Percentiles rank a stretch among this genome's conserved stretches.
Conservation (phyloP, 352 stramenopile species). For the Pythium rishiriense region DNA sequence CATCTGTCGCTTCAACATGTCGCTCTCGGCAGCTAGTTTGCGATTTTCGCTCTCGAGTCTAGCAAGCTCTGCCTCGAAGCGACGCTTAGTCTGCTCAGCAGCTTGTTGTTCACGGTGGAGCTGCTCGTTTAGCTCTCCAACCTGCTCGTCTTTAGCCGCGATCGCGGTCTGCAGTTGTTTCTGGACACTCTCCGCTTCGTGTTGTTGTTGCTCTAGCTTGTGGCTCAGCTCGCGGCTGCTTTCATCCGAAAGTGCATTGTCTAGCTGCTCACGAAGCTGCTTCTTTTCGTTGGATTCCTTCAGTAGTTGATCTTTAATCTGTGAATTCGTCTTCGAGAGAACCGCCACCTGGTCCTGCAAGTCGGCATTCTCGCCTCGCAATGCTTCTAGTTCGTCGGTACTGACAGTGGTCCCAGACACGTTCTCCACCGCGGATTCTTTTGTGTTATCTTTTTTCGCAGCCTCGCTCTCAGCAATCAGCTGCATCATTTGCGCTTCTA, state of each 20-base stretch:
- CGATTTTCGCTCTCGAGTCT: constrained; percentile 40
- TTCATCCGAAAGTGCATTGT: constrained; percentile 8
- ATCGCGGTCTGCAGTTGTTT: constrained; percentile 3
- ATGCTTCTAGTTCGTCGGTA: constrained; percentile 9
- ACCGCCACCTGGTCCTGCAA: constrained; percentile 27
- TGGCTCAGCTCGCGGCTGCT: constrained; percentile 7
- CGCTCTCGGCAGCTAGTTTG: constrained; percentile 9
- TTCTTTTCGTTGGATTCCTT: constrained; percentile 32
- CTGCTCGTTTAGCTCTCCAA: constrained; percentile 15
- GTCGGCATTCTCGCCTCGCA: constrained; percentile 18
- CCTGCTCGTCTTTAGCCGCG: constrained; percentile 7
- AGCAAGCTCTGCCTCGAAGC: constrained; percentile 15
- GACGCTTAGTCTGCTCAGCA: constrained; percentile 25
- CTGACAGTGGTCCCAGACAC: background rate
- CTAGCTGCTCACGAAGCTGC: constrained; percentile 25
- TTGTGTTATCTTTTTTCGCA: background rate
- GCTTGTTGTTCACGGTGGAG: constrained; percentile 27
- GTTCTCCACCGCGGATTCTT: background rate
- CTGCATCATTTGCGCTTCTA: constrained; percentile 5
- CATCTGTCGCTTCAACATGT: constrained; percentile 19
- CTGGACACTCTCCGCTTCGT: constrained; percentile 1
- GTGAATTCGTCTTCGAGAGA: constrained; percentile 26
- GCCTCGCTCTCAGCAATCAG: background rate
- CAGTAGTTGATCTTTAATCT: constrained; percentile 34
- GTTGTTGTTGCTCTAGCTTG: constrained; percentile 17